Conservation (phyloP, 306 rosid genomes). For the Albizia julibrissin region DNA sequence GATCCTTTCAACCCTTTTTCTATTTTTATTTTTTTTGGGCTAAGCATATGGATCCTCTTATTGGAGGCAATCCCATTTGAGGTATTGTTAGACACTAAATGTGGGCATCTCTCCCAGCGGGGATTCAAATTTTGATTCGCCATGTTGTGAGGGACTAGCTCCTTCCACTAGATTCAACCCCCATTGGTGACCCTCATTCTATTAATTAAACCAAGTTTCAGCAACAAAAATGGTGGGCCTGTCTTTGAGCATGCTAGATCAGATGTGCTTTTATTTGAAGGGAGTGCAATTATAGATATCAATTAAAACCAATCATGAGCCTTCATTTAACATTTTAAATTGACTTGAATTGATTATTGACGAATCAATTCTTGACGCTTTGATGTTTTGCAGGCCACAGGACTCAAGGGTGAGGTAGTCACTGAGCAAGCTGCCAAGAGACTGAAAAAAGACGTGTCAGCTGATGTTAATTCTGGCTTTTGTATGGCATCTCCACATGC, state of each 20-base stretch:
- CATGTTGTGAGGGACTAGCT: too few species aligned
- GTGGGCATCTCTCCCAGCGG: too few species aligned
- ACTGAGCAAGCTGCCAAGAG: slow-evolving; percentile 72
- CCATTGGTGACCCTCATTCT: background rate
- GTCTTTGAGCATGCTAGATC: background rate
- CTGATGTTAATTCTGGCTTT: slow-evolving; percentile 57
- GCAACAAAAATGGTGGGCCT: background rate
- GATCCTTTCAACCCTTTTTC: background rate
- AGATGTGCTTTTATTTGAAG: background rate
- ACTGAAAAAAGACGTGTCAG: slow-evolving; percentile 55
- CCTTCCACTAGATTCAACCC: too few species aligned
- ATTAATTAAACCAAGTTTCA: background rate
- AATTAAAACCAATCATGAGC: background rate
- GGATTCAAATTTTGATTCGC: too few species aligned
- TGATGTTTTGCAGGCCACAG: slow-evolving; percentile 66
- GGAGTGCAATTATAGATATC: background rate
- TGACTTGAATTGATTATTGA: background rate
- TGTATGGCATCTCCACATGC: slow-evolving; percentile 46
- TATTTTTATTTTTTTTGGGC: too few species aligned
- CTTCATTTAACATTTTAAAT: background rate
- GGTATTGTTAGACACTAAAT: too few species aligned
- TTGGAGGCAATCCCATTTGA: too few species aligned
- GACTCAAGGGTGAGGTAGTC: slow-evolving; percentile 62
- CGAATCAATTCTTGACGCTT: slow-evolving; percentile 15
- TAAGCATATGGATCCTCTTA: too few species aligned